A percentile compares a stretch with the other conserved stretches of the same genome.
Evolutionary conservation across 2,329 filamentous ascomycete species (phyloP).

Genomic region (Paradendryphiella salina): DNA sequence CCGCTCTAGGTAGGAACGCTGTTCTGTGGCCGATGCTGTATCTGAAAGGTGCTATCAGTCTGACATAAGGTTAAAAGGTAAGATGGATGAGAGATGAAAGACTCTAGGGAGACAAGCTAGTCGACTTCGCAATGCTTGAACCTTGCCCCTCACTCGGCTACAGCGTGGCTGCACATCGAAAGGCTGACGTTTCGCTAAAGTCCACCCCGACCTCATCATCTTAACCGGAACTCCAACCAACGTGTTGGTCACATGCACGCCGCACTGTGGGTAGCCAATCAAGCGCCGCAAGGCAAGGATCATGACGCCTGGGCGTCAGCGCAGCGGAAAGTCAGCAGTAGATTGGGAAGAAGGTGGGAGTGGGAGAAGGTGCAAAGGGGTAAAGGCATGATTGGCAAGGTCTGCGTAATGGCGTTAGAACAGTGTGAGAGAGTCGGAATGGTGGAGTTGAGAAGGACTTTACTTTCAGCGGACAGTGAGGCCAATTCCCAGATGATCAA

Average conservation of each 20-base stretch:
- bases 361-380: background rate
- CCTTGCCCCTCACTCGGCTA: no score
- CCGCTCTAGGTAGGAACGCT: no score
- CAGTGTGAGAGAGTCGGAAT: background rate
- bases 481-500: background rate
- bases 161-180: no score
- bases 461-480: background rate
- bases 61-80: no score
- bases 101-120: no score
- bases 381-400: background rate
- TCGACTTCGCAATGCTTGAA: no score
- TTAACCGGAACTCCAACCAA: no score
- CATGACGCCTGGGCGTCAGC: background rate
- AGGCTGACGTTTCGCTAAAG: no score
- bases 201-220: no score
- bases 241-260: background rate
- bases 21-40: no score
- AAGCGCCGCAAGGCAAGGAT: background rate
- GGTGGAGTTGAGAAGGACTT: background rate
- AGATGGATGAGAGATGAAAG: no score
- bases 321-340: conserved; percentile 9
- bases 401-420: background rate
- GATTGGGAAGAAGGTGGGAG: background rate
- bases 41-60: no score
- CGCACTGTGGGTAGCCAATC: conserved; percentile 8